Conservation (phyloP, 345 rosid species). For the Raphanus raphanistrum region DNA sequence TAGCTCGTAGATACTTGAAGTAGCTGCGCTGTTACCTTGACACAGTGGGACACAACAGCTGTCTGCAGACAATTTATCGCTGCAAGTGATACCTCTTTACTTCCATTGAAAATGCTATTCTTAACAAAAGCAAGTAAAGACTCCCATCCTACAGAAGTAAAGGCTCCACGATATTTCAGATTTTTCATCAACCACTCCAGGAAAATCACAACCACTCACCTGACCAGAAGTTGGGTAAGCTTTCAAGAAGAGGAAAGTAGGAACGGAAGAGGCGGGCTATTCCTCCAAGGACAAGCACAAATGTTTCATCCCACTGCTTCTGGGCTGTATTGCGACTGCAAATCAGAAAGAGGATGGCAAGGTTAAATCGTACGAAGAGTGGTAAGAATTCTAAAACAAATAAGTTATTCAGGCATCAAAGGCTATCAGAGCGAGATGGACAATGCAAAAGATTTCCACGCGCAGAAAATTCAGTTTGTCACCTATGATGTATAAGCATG, state of each 20-base stretch:
- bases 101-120: slow-evolving; percentile 78
- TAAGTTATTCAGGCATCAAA: slow-evolving; percentile 21
- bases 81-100: slow-evolving; percentile 93
- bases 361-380: slow-evolving; percentile 8
- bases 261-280: slow-evolving; percentile 90
- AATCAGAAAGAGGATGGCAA: slow-evolving; percentile 28
- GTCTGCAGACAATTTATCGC: slow-evolving; percentile 88
- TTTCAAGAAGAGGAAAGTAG: slow-evolving; percentile 82
- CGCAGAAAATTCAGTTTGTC: background rate
- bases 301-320: slow-evolving; percentile 99
- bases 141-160: slow-evolving; percentile 77
- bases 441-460: slow-evolving; percentile 13
- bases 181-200: slow-evolving; percentile 9
- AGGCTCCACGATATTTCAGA: slow-evolving; percentile 14
- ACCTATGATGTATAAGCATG: slow-evolving; percentile 99
- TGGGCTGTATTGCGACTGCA: slow-evolving; percentile 97
- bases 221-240: slow-evolving; percentile 80
- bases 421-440: slow-evolving; percentile 10
- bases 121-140: slow-evolving; percentile 71
- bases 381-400: slow-evolving; percentile 4
- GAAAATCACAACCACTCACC: slow-evolving; percentile 48
- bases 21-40: slow-evolving; percentile 56
- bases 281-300: slow-evolving; percentile 92
- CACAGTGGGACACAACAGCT: slow-evolving; percentile 71
- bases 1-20: slow-evolving; percentile 6